Evolutionary conservation across 2,329 filamentous ascomycete genomes (phyloP).

Genomic region (Amphichorda felina): DNA sequence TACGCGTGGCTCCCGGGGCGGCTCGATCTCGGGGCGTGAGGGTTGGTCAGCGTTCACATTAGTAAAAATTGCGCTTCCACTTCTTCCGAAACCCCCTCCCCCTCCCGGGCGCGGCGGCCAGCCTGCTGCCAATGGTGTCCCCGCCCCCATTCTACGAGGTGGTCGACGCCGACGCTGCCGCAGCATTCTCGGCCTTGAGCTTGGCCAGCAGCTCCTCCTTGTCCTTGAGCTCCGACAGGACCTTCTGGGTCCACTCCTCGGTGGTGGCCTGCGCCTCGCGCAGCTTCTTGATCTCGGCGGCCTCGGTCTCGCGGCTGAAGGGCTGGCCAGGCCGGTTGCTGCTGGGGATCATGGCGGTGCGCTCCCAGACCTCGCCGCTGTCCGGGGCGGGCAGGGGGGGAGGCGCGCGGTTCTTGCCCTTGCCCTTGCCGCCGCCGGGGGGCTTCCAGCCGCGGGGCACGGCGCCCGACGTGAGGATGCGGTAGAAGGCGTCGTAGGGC

Average conservation of each 20-base stretch:
- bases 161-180: constrained; percentile 8
- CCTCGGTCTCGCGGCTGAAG: constrained; percentile 63
- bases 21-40: no score
- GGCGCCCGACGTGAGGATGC: constrained; percentile 66
- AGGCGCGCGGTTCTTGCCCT: constrained; percentile 32
- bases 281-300: constrained; percentile 47
- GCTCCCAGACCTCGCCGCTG: constrained; percentile 44
- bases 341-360: constrained; percentile 65
- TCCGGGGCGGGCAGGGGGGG: constrained; percentile 22
- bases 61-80: no score
- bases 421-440: constrained; percentile 34
- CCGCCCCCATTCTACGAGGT: no score
- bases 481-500: constrained; percentile 85
- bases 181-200: constrained; percentile 45
- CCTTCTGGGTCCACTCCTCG: constrained; percentile 44
- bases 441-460: constrained; percentile 33
- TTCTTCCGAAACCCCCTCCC: no score
- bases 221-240: constrained; percentile 48
- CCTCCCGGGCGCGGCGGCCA: no score
- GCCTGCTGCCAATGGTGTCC: no score
- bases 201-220: constrained; percentile 51
- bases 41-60: no score
- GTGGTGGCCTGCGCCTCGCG: constrained; percentile 54
- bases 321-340: constrained; percentile 54
- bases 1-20: no score